Conservation (phyloP, 106 monocot genomes). For the Posidonia australis region DNA sequence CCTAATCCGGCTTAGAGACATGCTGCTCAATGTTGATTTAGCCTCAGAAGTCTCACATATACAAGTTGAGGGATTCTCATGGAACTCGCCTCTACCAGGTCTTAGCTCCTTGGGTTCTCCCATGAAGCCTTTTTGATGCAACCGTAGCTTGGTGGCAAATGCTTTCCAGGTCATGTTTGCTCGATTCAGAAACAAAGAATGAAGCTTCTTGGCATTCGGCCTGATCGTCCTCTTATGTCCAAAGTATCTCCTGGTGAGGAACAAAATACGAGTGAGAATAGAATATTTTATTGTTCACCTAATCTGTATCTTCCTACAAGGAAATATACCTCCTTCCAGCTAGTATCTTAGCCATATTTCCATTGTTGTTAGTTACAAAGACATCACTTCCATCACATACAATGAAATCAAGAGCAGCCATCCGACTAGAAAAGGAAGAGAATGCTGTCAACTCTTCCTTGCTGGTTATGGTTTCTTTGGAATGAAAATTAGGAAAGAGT, state of each 20-base stretch:
- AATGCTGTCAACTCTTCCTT: conserved; percentile 67
- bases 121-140: conserved; percentile 71
- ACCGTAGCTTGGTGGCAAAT: conserved; percentile 55
- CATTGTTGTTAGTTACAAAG: conserved; percentile 87
- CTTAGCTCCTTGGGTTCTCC: conserved; percentile 83
- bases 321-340: conserved; percentile 61
- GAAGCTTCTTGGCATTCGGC: conserved; percentile 79
- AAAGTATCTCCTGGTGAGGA: conserved; percentile 60
- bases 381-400: conserved; percentile 80
- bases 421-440: conserved; percentile 57
- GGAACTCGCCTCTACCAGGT: conserved; percentile 81
- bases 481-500: conserved; percentile 64
- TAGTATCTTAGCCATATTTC: conserved; percentile 84
- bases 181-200: conserved; percentile 59
- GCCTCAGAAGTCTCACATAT: conserved; percentile 7
- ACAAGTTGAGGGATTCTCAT: conserved; percentile 68
- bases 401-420: conserved; percentile 89
- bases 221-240: conserved; percentile 84
- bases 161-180: conserved; percentile 63
- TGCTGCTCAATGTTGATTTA: not conserved
- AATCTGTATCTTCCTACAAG: not conserved
- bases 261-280: not conserved
- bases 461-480: conserved; percentile 61
- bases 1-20: not conserved
- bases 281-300: not conserved